These are phyloP conservation scores for Penicillium coprophilum DNA, from an alignment of 495 filamentous ascomycete genomes.

Conservation along the genomic window DNA sequence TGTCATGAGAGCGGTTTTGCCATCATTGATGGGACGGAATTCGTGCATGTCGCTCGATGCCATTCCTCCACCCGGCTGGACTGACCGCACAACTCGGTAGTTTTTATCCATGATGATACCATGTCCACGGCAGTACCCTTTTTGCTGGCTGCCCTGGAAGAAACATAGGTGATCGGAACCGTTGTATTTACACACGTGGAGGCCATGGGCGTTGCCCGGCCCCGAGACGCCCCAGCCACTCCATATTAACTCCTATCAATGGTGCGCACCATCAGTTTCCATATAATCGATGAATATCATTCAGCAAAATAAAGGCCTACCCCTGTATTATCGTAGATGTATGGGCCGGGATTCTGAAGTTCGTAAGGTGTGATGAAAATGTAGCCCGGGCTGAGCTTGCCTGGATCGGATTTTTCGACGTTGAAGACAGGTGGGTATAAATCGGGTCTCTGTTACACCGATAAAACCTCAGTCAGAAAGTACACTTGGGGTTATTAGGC, in stretches of 20 bases:
- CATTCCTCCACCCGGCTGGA: conserved; percentile 47
- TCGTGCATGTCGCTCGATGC: conserved; percentile 53
- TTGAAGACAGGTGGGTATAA: conserved; percentile 39
- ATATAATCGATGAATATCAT: background rate
- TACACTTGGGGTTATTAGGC: background rate
- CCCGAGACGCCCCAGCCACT: conserved; percentile 45
- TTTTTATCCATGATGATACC: conserved; percentile 53
- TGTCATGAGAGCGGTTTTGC: conserved; percentile 54
- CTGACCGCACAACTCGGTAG: conserved; percentile 50
- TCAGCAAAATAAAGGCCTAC: conserved; percentile 27
- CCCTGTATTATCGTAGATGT: conserved; percentile 47
- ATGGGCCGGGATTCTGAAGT: conserved; percentile 41
- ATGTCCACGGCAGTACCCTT: conserved; percentile 54
- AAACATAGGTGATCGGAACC: conserved; percentile 52
- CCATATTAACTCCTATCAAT: conserved; percentile 45
- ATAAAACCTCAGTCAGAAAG: conserved; percentile 1
- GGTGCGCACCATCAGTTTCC: conserved; percentile 20
- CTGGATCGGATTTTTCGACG: conserved; percentile 27
- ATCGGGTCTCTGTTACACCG: conserved; percentile 37
- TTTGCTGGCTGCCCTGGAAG: conserved; percentile 55
- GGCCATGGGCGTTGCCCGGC: conserved; percentile 42
- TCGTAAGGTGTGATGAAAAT: conserved; percentile 48
- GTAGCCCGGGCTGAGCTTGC: conserved; percentile 42
- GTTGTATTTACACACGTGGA: conserved; percentile 50
- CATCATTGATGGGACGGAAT: conserved; percentile 46